Percentiles rank a stretch among this genome's conserved stretches.
These are phyloP conservation scores for Peronosclerospora sorghi DNA, from an alignment of 352 stramenopile species.

Conservation along the genomic window DNA sequence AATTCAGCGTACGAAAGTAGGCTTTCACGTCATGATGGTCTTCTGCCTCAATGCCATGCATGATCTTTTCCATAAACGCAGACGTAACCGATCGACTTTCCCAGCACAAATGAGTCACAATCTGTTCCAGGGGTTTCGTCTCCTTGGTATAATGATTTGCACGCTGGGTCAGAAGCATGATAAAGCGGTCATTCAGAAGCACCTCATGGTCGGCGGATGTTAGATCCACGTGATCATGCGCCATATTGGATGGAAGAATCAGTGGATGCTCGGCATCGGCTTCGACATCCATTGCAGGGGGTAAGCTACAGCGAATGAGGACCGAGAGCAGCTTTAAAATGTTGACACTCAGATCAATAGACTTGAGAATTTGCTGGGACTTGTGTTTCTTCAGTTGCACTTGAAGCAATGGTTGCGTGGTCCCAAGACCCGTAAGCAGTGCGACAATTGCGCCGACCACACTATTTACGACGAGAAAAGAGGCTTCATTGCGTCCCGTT, in stretches of 20 bases:
- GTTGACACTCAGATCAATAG: constrained; percentile 58
- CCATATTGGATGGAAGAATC: constrained; percentile 49
- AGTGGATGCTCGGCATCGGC: constrained; percentile 16
- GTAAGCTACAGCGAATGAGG: constrained; percentile 55
- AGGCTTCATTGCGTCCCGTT: constrained; percentile 70
- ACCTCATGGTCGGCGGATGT: constrained; percentile 47
- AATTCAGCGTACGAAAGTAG: constrained; percentile 82
- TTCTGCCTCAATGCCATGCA: constrained; percentile 62
- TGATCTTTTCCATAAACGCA: constrained; percentile 51
- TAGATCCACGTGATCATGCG: constrained; percentile 57
- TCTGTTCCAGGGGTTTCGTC: constrained; percentile 68
- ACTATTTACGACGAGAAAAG: constrained; percentile 73
- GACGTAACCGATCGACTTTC: constrained; percentile 51
- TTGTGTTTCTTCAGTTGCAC: constrained; percentile 62
- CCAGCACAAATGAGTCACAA: constrained; percentile 72
- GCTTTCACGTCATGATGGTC: constrained; percentile 82
- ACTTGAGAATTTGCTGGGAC: constrained; percentile 60
- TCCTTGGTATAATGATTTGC: constrained; percentile 66
- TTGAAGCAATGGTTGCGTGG: constrained; percentile 50
- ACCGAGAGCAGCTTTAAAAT: constrained; percentile 68
- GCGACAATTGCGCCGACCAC: constrained; percentile 66
- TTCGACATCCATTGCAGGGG: constrained; percentile 55
- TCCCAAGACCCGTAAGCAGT: constrained; percentile 46
- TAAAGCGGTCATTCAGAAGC: constrained; percentile 61
- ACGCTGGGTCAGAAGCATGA: constrained; percentile 64